Percentiles rank a stretch among this genome's conserved stretches.
These are phyloP conservation scores for Trichoderma polysporum DNA, from an alignment of 2,329 filamentous ascomycete genomes.

Conservation along the genomic window DNA sequence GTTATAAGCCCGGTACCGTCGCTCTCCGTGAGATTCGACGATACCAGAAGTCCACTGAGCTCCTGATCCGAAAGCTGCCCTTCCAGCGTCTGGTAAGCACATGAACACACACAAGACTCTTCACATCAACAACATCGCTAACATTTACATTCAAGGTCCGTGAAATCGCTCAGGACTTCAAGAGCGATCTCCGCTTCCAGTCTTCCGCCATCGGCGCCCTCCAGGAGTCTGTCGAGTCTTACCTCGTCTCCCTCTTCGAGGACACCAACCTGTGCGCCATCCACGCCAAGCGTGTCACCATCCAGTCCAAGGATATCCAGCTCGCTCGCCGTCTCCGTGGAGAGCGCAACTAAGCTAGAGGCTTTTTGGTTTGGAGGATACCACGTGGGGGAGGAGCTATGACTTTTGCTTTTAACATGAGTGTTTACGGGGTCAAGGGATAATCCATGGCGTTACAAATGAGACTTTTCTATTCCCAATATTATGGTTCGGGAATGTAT, in stretches of 20 bases:
- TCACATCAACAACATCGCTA: neutral
- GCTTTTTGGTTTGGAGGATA: slow-evolving; percentile 23
- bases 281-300: slow-evolving; percentile 99
- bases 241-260: slow-evolving; percentile 96
- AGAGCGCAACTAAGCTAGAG: slow-evolving; percentile 71
- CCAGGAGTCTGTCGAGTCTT: slow-evolving; percentile 98
- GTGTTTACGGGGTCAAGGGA: slow-evolving; percentile 44
- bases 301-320: slow-evolving; percentile 97
- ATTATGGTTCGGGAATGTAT: slow-evolving; percentile 40
- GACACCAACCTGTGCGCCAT: slow-evolving; percentile 98
- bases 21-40: slow-evolving; percentile 98
- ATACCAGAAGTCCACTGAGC: slow-evolving; percentile 96
- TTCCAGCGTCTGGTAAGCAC: slow-evolving; percentile 88
- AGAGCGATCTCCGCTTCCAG: slow-evolving; percentile 95
- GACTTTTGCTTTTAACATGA: slow-evolving; percentile 35
- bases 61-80: slow-evolving; percentile 93
- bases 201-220: slow-evolving; percentile 95
- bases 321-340: slow-evolving; percentile 92
- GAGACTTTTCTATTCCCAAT: slow-evolving; percentile 34
- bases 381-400: slow-evolving; percentile 37
- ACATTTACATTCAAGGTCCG: slow-evolving; percentile 55
- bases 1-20: slow-evolving; percentile 88
- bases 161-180: slow-evolving; percentile 96
- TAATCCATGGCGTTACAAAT: slow-evolving; percentile 48
- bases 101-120: neutral